phyloP scores from a whole-genome alignment of 257 asterid genomes.

The Solanum boliviense region DNA sequence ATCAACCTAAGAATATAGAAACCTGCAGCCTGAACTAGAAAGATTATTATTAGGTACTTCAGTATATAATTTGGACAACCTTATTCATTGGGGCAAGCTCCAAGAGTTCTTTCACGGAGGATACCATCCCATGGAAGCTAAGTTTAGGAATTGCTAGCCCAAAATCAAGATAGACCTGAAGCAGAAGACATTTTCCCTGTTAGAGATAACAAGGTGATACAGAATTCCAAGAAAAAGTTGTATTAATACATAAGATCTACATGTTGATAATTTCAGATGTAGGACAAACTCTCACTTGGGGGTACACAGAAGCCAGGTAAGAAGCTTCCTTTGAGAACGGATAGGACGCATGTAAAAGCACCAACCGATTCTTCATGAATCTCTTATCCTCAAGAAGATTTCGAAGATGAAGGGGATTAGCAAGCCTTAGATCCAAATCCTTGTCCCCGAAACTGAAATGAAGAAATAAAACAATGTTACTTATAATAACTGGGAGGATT shows the following conservation, averaged over 20 bases:
- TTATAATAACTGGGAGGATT: neutral
- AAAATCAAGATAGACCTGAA: conserved; percentile 82
- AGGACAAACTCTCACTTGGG: conserved; percentile 42
- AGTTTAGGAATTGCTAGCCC: conserved; percentile 95
- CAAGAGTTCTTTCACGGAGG: conserved; percentile 80
- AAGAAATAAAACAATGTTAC: conserved; percentile 4
- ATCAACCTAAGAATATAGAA: neutral
- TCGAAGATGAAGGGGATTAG: conserved; percentile 94
- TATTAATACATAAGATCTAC: conserved; percentile 8
- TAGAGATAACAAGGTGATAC: neutral
- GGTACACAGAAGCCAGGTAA: conserved; percentile 82
- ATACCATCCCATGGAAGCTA: conserved; percentile 93
- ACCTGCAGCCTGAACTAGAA: neutral
- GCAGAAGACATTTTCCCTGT: neutral
- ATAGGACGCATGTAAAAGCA: conserved; percentile 85
- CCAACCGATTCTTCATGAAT: conserved; percentile 55
- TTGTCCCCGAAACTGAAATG: conserved; percentile 70
- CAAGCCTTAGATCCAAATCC: conserved; percentile 77
- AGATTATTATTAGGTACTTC: neutral
- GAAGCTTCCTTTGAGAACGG: conserved; percentile 95
- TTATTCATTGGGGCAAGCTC: conserved; percentile 82
- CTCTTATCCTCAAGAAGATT: conserved; percentile 72
- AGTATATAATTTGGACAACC: conserved; percentile 23
- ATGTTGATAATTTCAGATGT: neutral
- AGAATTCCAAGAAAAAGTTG: neutral